Base-by-base conservation (phyloP, 495 filamentous ascomycete genomes). In the Cladorrhinum samala region DNA sequence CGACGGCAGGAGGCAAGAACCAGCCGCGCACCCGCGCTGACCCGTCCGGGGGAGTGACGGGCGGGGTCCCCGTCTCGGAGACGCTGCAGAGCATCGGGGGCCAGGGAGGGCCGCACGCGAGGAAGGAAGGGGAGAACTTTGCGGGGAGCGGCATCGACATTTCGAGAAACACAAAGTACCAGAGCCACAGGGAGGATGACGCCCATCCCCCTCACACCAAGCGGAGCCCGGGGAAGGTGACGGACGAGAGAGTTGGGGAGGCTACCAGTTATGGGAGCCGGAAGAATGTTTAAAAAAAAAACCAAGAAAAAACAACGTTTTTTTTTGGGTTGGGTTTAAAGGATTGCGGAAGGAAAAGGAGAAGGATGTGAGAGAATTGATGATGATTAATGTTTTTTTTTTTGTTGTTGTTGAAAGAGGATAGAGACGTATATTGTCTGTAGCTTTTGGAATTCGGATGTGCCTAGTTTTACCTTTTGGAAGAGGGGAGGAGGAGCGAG, bases 1-100 rank as follows among this genome's bases (percentile, higher is more conserved):
- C 38, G n/a, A 67, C 64, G 18, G 51, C 44, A 14, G 64, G 64
- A 33, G 64, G 53, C n/a, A 33, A 25, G 11, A 51, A 55, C 41
- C 62, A 67, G 50, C 62, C 64, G 11, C 54, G 53, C 27, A 44
- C 53, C 19, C 48, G 44, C 1, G 42, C 59, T 6, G 23, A 27
- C 36, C 44, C 25, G 8, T 25, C 58, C 25, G 17, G 33, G 2
- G 17, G 18, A 17, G 3, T 13, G 6, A 44, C 41, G 3, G 30
- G 30, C 6, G 25, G 18, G 8, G 1, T 19, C 8, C 16, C 36
- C 27, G 9, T 66, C 0, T 59, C 55, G 3, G 62, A 67, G 51
- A 50, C 50, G 23, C 41, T 65, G 25, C 40, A 66, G 27, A 7
- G 4, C 0, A 3, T 51, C 0, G 52, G 30, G 2, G 62, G 62